phyloP scores from a whole-genome alignment of 2,329 filamentous ascomycete species.

The Bipolaris oryzae region DNA sequence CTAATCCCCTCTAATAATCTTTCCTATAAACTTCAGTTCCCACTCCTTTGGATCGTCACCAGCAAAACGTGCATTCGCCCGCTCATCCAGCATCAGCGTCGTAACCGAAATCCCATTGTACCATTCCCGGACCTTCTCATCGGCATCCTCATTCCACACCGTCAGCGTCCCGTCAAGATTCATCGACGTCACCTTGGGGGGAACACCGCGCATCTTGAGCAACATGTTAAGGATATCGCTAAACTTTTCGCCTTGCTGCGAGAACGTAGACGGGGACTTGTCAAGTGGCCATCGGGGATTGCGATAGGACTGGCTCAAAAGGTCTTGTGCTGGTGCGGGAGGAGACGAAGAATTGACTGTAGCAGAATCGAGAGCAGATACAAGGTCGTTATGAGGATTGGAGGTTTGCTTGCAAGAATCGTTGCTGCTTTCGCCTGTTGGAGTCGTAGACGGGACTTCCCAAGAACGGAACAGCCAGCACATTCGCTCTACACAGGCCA shows the following conservation, averaged over 20 bases:
- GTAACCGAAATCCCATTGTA: slow-evolving; percentile 45
- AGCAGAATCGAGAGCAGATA: slow-evolving; percentile 31
- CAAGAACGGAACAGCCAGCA: slow-evolving; percentile 63
- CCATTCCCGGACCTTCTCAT: slow-evolving; percentile 44
- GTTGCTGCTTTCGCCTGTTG: background rate
- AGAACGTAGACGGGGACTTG: slow-evolving; percentile 58
- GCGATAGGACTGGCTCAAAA: slow-evolving; percentile 14
- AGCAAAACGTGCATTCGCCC: slow-evolving; percentile 35
- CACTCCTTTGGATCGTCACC: slow-evolving; percentile 44
- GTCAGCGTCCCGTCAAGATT: slow-evolving; percentile 44
- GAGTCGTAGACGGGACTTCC: slow-evolving; percentile 42
- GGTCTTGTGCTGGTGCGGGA: slow-evolving; percentile 1
- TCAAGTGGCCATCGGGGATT: slow-evolving; percentile 60
- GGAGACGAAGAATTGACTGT: slow-evolving; percentile 8
- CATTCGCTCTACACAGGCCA: slow-evolving; percentile 65
- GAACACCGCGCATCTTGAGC: slow-evolving; percentile 61
- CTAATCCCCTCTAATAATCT: slow-evolving; percentile 42
- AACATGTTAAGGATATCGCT: slow-evolving; percentile 63
- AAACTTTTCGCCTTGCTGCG: slow-evolving; percentile 63
- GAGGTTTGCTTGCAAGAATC: slow-evolving; percentile 9
- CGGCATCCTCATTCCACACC: slow-evolving; percentile 40
- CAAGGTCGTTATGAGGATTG: slow-evolving; percentile 28
- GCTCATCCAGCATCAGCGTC: slow-evolving; percentile 33
- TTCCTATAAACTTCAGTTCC: slow-evolving; percentile 47
- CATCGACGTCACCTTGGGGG: slow-evolving; percentile 47